Conservation (phyloP, 306 rosid species). For the Pachyrhizus erosus region DNA sequence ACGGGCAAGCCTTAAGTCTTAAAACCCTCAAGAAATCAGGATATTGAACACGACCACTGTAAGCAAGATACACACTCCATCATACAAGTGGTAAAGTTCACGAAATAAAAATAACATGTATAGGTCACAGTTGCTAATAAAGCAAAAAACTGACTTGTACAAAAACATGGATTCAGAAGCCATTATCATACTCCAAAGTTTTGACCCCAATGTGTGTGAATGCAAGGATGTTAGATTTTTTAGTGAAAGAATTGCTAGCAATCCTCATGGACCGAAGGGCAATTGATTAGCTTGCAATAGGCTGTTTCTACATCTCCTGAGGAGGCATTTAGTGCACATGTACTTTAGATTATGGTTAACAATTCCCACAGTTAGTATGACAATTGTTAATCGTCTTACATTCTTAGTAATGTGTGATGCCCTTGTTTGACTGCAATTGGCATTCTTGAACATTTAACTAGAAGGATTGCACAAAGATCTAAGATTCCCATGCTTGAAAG, state of each 20-base stretch:
- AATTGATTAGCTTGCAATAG: not conserved
- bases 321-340: not conserved
- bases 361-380: not conserved
- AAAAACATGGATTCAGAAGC: conserved; percentile 8
- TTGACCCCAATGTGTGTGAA: conserved; percentile 4
- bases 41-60: conserved; percentile 84
- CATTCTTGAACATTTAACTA: not conserved
- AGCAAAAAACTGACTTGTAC: not conserved
- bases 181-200: conserved; percentile 1
- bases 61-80: conserved; percentile 37
- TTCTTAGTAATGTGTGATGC: not conserved
- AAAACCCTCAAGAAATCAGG: conserved; percentile 73
- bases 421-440: not conserved
- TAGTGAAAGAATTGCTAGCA: not conserved
- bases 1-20: conserved; percentile 68
- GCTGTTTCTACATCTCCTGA: not conserved
- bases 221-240: not conserved
- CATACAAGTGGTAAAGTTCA: not conserved
- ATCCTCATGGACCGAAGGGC: not conserved
- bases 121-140: conserved; percentile 18
- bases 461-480: not conserved
- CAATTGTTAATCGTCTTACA: not conserved
- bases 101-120: conserved; percentile 15
- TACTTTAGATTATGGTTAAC: not conserved
- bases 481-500: not conserved